A percentile compares a stretch with the other conserved stretches of the same genome.
Evolutionary conservation across 2,329 filamentous ascomycete species (phyloP).

Genomic region (Aspergillus ibericus): DNA sequence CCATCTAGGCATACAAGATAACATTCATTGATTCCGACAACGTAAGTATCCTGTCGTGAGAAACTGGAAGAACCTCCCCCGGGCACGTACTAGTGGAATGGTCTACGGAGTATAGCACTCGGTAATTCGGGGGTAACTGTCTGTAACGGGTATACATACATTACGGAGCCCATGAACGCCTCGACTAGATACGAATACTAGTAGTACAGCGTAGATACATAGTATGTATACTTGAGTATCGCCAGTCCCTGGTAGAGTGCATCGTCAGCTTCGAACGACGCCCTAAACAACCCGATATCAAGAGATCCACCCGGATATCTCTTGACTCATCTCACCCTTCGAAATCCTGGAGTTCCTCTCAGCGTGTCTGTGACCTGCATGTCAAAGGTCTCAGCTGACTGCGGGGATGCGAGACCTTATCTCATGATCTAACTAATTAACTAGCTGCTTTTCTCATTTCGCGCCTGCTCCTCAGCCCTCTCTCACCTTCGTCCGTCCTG

Average conservation of each 20-base stretch:
- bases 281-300: background rate
- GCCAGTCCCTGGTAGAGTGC: background rate
- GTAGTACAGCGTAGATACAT: background rate
- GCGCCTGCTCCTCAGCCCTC: background rate
- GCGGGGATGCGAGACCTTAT: slow-evolving; percentile 20
- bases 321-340: background rate
- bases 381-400: slow-evolving; percentile 20
- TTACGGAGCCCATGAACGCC: background rate
- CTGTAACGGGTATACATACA: background rate
- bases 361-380: slow-evolving; percentile 7
- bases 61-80: too few species aligned
- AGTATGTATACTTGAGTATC: background rate
- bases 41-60: too few species aligned
- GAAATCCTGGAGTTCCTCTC: background rate
- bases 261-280: background rate
- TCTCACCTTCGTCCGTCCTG: background rate
- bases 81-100: background rate
- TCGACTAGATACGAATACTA: background rate
- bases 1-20: too few species aligned
- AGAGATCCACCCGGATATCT: background rate
- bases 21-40: too few species aligned
- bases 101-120: too few species aligned
- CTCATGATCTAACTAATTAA: slow-evolving; percentile 18
- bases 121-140: background rate
- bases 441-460: slow-evolving; percentile 2